Evolutionary conservation across 192 early-diverging fungal genomes (phyloP).

Genomic region (Borealophlyctis nickersoniae): DNA sequence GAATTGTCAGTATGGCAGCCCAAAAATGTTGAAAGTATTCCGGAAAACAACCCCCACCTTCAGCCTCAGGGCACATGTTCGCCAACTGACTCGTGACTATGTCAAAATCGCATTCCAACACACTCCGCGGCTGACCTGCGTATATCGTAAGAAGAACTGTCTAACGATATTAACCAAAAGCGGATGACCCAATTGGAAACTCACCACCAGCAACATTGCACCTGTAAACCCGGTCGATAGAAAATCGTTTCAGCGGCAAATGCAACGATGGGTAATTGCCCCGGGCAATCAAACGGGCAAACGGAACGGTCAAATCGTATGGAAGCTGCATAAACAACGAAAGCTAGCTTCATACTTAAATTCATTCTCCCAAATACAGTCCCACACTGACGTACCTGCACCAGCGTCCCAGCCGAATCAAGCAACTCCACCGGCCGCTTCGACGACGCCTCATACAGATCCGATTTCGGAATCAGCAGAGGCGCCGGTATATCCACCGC

Average conservation of each 20-base stretch:
- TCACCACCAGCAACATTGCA: constrained; percentile 73
- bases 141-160: background rate
- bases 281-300: constrained; percentile 78
- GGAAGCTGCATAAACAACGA: constrained; percentile 40
- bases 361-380: too few species aligned
- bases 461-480: constrained; percentile 71
- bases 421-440: constrained; percentile 76
- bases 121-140: constrained; percentile 65
- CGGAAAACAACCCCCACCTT: constrained; percentile 35
- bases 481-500: constrained; percentile 81
- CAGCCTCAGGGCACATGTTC: constrained; percentile 80
- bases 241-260: constrained; percentile 72
- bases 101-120: constrained; percentile 87
- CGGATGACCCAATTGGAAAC: too few species aligned
- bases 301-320: constrained; percentile 88
- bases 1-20: background rate
- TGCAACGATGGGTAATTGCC: constrained; percentile 24
- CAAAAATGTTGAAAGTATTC: background rate
- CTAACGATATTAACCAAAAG: too few species aligned
- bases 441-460: constrained; percentile 11
- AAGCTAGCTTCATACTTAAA: constrained; percentile 1
- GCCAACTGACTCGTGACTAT: constrained; percentile 65
- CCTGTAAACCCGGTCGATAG: constrained; percentile 79
- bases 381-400: constrained; percentile 37
- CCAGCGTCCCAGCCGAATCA: constrained; percentile 77